Evolutionary conservation across 495 filamentous ascomycete species (phyloP), one percentile per base, ranked within the genome.

Genomic region (Podospora pseudoanserina): DNA sequence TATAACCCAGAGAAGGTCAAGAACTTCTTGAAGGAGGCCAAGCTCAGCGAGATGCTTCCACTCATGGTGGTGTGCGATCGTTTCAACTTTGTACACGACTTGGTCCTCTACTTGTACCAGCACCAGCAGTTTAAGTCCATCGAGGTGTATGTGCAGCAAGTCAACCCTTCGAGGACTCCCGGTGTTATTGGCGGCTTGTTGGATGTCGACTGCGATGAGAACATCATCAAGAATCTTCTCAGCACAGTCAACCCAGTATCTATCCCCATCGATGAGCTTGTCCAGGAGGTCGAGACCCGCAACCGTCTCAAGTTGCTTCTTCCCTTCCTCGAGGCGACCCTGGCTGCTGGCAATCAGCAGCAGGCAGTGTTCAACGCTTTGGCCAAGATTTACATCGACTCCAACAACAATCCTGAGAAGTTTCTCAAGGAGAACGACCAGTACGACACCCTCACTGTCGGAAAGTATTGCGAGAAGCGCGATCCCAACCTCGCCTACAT

Each of bases 121-220:
- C 97, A 97, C 81, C 95, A 98, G 79, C 96, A 97, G 75, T 99
- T 96, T 90, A 96, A 97, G 82, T 97, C 96, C 16, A 99, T 99
- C 71, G 96, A 99, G 81, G 89, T 96, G 62, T 99, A 99, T 72
- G 96, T 99, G n/a, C 96, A 99, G 84, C 91, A 93, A 28, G 92
- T 99, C 71, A 99, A 99, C 79, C 94, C 96, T 18, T 84, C 87
- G n/a, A 86, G 95, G 71, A 94, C 96, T 27, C 96, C 96, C 5
- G 90, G 93, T 66, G 96, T 99, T 60, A 89, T 99, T 74, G 95
- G 95, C 69, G 96, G 92, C 18, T 79, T 99, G n/a, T 84, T 99
- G 58, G 96, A 98, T 76, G 93, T 99, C 63, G 96, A 98, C 76
- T 98, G 96, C 69, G 96, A 99, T 58, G 96, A 99, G 84, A 83